These are phyloP conservation scores for Paramecium octaurelia DNA, from an alignment of 73 alveolate genomes.

Conservation along the genomic window DNA sequence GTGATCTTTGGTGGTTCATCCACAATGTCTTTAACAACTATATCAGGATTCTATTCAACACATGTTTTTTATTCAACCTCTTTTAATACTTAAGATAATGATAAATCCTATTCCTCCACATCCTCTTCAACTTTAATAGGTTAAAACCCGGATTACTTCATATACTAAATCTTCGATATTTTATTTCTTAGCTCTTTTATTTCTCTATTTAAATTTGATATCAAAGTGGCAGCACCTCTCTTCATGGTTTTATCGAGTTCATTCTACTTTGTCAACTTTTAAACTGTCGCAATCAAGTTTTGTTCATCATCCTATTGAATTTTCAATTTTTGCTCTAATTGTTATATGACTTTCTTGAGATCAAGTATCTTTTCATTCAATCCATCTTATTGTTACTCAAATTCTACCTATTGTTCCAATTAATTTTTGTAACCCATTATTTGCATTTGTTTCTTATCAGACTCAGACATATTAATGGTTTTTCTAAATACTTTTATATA, in stretches of 20 bases:
- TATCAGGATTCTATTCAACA: conserved; percentile 44
- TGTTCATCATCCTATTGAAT: background rate
- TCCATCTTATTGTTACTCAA: background rate
- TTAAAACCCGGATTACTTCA: background rate
- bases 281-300: background rate
- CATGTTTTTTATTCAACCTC: conserved; percentile 40
- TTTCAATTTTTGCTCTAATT: background rate
- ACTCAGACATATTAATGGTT: background rate
- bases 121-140: background rate
- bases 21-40: conserved; percentile 40
- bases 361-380: background rate
- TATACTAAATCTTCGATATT: background rate
- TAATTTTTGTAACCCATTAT: background rate
- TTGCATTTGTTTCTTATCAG: background rate
- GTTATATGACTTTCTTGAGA: background rate
- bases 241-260: conserved; percentile 26
- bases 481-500: background rate
- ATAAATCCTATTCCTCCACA: conserved; percentile 4
- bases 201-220: background rate
- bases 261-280: background rate
- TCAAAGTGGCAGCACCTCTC: conserved; percentile 22
- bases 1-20: conserved; percentile 47
- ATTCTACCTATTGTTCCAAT: background rate
- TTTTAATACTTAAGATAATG: conserved; percentile 28
- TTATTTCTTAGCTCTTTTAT: background rate